Evolutionary conservation across 768 basidiomycete species (phyloP).

Genomic region (Royoungia palumana): DNA sequence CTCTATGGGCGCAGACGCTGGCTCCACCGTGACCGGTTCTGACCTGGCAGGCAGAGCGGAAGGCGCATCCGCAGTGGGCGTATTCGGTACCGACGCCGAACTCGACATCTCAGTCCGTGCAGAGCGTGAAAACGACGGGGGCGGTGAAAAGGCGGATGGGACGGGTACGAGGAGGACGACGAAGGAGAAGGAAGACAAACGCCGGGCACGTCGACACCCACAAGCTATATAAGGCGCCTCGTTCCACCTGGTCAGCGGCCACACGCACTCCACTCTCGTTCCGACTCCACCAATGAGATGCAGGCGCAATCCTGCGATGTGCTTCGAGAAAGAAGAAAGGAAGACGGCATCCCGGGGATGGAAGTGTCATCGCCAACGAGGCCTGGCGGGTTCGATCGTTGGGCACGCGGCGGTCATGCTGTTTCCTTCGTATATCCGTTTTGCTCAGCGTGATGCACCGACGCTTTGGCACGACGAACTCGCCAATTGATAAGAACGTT

Average conservation of each 20-base stretch:
- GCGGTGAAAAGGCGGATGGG: too few species aligned
- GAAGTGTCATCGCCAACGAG: conserved; percentile 19
- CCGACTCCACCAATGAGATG: conserved; percentile 18
- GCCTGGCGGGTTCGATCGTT: not conserved
- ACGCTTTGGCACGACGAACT: conserved; percentile 6
- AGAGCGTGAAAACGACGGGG: not conserved
- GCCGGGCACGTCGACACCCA: conserved; percentile 5
- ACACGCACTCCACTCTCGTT: conserved; percentile 16
- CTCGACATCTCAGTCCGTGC: conserved; percentile 12
- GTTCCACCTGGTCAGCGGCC: not conserved
- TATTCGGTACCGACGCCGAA: too few species aligned
- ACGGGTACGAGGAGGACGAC: not conserved
- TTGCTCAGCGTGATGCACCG: not conserved
- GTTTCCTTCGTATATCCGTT: not conserved
- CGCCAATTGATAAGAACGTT: not conserved
- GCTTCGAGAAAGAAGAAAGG: conserved; percentile 13
- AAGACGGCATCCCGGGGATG: not conserved
- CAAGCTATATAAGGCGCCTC: conserved; percentile 18
- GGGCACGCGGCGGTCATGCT: too few species aligned
- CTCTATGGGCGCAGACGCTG: not conserved
- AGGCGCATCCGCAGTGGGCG: not conserved
- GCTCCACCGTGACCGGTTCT: not conserved
- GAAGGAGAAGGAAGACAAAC: not conserved
- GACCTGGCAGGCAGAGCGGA: not conserved
- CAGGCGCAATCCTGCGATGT: conserved; percentile 12